Percentiles rank a stretch among this genome's conserved stretches.
phyloP scores from a whole-genome alignment of 352 stramenopile genomes.

The Hyaloperonospora arabidopsidis region DNA sequence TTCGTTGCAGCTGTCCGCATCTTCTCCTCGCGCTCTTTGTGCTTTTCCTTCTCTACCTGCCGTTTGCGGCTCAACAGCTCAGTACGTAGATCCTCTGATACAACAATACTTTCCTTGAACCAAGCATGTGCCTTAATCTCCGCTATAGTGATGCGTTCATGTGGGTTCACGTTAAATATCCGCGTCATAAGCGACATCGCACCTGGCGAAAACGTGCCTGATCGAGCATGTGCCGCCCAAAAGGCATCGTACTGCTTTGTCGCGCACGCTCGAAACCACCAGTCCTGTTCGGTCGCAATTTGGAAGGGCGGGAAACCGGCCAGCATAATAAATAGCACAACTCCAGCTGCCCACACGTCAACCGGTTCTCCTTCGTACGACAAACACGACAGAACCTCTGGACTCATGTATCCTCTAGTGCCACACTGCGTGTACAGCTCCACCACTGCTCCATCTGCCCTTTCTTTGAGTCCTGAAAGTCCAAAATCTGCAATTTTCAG shows the following conservation, averaged over 20 bases:
- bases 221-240: constrained; percentile 66
- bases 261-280: constrained; percentile 82
- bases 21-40: constrained; percentile 57
- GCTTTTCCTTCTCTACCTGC: constrained; percentile 64
- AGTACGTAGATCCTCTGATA: constrained; percentile 33
- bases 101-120: constrained; percentile 45
- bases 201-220: constrained; percentile 58
- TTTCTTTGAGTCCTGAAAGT: constrained; percentile 84
- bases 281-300: constrained; percentile 81
- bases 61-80: constrained; percentile 57
- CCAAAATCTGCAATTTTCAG: constrained; percentile 95
- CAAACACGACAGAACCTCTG: constrained; percentile 81
- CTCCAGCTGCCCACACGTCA: constrained; percentile 88
- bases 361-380: constrained; percentile 81
- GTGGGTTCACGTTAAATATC: constrained; percentile 64
- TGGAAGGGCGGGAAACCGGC: constrained; percentile 89
- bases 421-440: constrained; percentile 85
- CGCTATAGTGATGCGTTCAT: constrained; percentile 66
- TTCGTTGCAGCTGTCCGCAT: constrained; percentile 31
- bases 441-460: constrained; percentile 44
- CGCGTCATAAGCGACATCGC: constrained; percentile 64
- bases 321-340: constrained; percentile 92
- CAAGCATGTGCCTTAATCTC: constrained; percentile 73
- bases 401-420: constrained; percentile 89
- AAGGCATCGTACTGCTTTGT: constrained; percentile 71